Conservation (phyloP, 805 yeast genomes). For the Saccharomycodes ludwigii region DNA sequence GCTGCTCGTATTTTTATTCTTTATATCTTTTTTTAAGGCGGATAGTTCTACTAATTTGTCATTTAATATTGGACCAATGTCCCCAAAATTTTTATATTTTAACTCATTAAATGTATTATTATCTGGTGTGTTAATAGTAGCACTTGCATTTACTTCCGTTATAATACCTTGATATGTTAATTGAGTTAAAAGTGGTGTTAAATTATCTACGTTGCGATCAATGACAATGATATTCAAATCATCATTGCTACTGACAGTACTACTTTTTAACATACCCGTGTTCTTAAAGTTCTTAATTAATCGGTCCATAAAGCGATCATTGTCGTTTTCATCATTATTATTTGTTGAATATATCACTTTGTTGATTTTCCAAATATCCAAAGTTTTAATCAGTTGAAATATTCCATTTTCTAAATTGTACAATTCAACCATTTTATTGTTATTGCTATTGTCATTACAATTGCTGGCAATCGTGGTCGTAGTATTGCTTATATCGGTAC, state of each 20-base stretch:
- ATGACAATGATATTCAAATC: slow-evolving; percentile 39
- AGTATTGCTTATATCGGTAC: too few species aligned
- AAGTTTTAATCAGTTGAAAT: too few species aligned
- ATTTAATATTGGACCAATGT: slow-evolving; percentile 65
- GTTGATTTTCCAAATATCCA: too few species aligned
- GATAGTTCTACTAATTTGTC: slow-evolving; percentile 52
- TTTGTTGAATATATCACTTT: too few species aligned
- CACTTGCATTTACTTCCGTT: slow-evolving; percentile 36
- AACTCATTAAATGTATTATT: slow-evolving; percentile 30
- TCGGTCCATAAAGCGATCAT: slow-evolving; percentile 10
- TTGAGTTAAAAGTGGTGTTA: slow-evolving; percentile 64
- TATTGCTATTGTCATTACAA: too few species aligned
- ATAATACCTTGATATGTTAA: slow-evolving; percentile 73
- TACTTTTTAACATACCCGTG: too few species aligned
- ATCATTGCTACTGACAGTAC: neutral
- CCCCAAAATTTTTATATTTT: slow-evolving; percentile 61
- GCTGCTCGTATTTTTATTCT: slow-evolving; percentile 45
- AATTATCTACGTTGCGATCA: slow-evolving; percentile 65
- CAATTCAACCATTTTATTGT: too few species aligned
- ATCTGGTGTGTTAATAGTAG: slow-evolving; percentile 8
- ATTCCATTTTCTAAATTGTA: too few species aligned
- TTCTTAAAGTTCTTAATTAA: too few species aligned
- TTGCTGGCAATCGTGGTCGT: too few species aligned
- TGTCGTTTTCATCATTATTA: too few species aligned
- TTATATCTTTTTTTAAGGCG: slow-evolving; percentile 44